phyloP scores from a whole-genome alignment of 1,284 basidiomycete species.

The Laetiporus sulphureus region DNA sequence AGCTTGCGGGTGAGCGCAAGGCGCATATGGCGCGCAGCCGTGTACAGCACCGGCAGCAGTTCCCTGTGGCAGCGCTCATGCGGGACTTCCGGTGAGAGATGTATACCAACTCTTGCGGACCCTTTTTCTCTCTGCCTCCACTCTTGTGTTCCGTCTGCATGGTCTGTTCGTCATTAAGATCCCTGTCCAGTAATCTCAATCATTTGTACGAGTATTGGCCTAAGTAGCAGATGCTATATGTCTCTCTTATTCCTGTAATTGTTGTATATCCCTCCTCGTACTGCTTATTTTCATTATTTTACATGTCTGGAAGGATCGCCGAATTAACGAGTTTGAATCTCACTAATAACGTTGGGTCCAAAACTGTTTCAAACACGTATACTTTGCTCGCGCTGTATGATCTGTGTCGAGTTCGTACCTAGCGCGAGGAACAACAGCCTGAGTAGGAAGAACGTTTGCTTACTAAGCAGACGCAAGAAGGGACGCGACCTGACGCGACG shows the following conservation, averaged over 20 bases:
- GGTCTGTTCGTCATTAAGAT: background rate
- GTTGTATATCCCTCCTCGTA: slow-evolving; percentile 2
- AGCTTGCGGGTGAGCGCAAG: slow-evolving; percentile 49
- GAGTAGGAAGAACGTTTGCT: too few relatives aligned
- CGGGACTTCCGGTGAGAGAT: slow-evolving; percentile 19
- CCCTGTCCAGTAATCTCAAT: background rate
- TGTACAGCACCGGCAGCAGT: slow-evolving; percentile 14
- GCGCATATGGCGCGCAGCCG: slow-evolving; percentile 17
- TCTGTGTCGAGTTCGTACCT: too few relatives aligned
- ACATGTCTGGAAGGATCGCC: too few relatives aligned
- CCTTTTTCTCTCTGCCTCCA: background rate
- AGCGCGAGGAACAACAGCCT: too few relatives aligned
- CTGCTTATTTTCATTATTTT: slow-evolving; percentile 1
- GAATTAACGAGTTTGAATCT: too few relatives aligned
- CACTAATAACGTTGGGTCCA: too few relatives aligned
- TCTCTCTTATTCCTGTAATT: slow-evolving; percentile 7
- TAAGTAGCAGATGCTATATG: slow-evolving; percentile 9
- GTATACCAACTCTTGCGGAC: background rate
- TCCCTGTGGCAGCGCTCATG: slow-evolving; percentile 16
- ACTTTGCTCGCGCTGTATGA: too few relatives aligned
- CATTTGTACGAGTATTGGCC: slow-evolving; percentile 7
- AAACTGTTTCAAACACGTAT: too few relatives aligned
- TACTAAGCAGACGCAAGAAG: too few relatives aligned
- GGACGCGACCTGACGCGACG: too few relatives aligned
- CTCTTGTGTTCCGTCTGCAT: slow-evolving; percentile 3